A percentile compares a stretch with the other conserved stretches of the same genome.
Evolutionary conservation across 2,329 filamentous ascomycete genomes (phyloP).

Genomic region (Aspergillus texensis): DNA sequence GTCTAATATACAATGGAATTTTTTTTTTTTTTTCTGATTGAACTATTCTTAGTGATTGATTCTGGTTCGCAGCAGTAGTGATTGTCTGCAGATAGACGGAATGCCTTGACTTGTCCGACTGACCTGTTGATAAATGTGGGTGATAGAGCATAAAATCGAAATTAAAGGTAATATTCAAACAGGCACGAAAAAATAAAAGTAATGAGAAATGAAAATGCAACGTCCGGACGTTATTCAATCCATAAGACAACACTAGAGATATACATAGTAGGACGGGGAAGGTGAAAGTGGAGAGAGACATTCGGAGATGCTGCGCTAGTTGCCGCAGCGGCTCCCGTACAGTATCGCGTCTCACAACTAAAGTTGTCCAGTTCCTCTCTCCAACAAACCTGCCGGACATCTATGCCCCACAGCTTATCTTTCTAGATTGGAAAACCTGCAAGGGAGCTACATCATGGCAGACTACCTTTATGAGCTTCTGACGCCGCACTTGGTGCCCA

Average conservation of each 20-base stretch:
- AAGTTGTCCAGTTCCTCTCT: constrained; percentile 14
- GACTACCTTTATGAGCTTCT: constrained; percentile 78
- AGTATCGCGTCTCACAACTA: constrained; percentile 1
- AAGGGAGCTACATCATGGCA: constrained; percentile 53
- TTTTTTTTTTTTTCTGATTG: background rate
- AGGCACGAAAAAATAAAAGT: background rate
- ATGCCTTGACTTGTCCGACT: background rate
- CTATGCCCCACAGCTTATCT: background rate
- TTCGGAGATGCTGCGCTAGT: constrained; percentile 31
- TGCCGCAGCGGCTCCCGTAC: constrained; percentile 34
- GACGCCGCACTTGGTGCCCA: constrained; percentile 58
- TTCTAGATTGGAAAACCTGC: background rate
- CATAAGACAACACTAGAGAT: background rate
- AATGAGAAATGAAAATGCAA: background rate
- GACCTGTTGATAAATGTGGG: background rate
- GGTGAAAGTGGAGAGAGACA: constrained; percentile 19
- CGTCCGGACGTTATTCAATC: background rate
- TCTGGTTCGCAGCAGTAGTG: background rate
- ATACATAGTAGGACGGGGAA: background rate
- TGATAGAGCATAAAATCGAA: background rate
- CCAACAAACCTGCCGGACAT: background rate
- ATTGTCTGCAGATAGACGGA: background rate
- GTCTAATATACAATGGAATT: background rate
- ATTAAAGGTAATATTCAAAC: background rate
- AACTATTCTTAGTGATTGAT: background rate